A percentile compares a stretch with the other conserved stretches of the same genome.
phyloP scores from a whole-genome alignment of 805 yeast species.

The Schwanniomyces vanrijiae region DNA sequence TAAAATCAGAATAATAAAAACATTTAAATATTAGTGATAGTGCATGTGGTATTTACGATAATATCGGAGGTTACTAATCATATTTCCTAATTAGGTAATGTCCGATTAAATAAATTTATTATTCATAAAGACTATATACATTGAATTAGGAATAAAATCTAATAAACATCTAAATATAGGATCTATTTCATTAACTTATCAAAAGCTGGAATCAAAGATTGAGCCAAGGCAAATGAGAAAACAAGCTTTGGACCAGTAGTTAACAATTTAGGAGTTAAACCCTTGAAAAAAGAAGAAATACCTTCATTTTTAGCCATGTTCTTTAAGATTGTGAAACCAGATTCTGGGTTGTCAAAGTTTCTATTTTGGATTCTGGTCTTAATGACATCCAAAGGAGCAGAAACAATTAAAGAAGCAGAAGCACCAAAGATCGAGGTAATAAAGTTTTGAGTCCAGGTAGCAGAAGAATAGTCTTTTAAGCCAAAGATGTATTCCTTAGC shows the following conservation, averaged over 20 bases:
- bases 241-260: constrained; percentile 98
- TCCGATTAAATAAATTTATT: background rate
- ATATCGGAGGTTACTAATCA: background rate
- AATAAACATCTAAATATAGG: background rate
- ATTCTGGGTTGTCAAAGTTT: constrained; percentile 92
- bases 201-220: constrained; percentile 93
- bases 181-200: constrained; percentile 59
- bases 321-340: constrained; percentile 88
- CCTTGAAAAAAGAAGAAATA: constrained; percentile 86
- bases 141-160: background rate
- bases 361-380: constrained; percentile 98
- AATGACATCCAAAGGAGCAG: constrained; percentile 97
- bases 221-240: constrained; percentile 97
- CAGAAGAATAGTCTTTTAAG: constrained; percentile 79
- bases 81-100: constrained; percentile 1
- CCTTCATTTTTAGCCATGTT: constrained; percentile 95
- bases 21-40: too few species aligned
- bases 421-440: constrained; percentile 96
- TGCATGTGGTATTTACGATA: too few species aligned
- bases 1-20: too few species aligned
- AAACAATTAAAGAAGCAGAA: constrained; percentile 90
- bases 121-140: constrained; percentile 1
- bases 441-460: constrained; percentile 95
- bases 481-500: constrained; percentile 95
- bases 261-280: constrained; percentile 91